phyloP scores from a whole-genome alignment of 139 green algal species.

The Chlamydomonas sp. region DNA sequence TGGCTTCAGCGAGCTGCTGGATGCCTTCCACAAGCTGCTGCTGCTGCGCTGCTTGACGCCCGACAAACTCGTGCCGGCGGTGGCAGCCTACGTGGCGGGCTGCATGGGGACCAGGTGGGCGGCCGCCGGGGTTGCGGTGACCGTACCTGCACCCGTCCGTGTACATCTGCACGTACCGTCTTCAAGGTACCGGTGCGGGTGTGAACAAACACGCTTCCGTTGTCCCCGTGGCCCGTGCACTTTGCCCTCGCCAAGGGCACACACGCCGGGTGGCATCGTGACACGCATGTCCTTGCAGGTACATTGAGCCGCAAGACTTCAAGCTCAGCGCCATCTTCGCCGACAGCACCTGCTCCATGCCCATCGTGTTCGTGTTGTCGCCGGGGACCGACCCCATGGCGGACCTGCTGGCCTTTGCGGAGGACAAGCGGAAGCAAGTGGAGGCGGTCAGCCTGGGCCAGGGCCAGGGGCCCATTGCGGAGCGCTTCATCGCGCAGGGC shows the following conservation, averaged over 20 bases:
- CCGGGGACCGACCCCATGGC: slow-evolving; percentile 74
- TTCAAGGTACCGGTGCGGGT: not conserved
- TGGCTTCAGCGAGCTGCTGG: slow-evolving; percentile 50
- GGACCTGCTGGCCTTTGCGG: slow-evolving; percentile 75
- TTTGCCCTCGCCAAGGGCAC: too few relatives aligned
- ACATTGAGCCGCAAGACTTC: slow-evolving; percentile 80
- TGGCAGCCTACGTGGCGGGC: slow-evolving; percentile 49
- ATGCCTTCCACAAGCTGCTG: slow-evolving; percentile 71
- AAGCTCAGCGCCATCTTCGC: slow-evolving; percentile 69
- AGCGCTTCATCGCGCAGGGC: slow-evolving; percentile 66
- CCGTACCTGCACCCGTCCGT: not conserved
- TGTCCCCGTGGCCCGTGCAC: too few relatives aligned
- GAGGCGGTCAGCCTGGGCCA: slow-evolving; percentile 79
- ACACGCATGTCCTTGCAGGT: slow-evolving; percentile 49
- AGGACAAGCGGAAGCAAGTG: slow-evolving; percentile 69
- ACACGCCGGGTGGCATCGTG: not conserved
- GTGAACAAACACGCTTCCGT: too few relatives aligned
- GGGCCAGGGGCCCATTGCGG: slow-evolving; percentile 77
- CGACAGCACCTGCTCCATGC: slow-evolving; percentile 64
- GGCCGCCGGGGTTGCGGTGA: not conserved
- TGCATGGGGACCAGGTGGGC: slow-evolving; percentile 63
- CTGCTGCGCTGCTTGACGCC: slow-evolving; percentile 69
- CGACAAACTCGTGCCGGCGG: slow-evolving; percentile 66
- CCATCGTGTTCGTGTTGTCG: slow-evolving; percentile 78
- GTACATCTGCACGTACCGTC: not conserved